Evolutionary conservation across 768 basidiomycete species (phyloP), one percentile per base, ranked within the genome.

Genomic region (Gautieria morchelliformis): DNA sequence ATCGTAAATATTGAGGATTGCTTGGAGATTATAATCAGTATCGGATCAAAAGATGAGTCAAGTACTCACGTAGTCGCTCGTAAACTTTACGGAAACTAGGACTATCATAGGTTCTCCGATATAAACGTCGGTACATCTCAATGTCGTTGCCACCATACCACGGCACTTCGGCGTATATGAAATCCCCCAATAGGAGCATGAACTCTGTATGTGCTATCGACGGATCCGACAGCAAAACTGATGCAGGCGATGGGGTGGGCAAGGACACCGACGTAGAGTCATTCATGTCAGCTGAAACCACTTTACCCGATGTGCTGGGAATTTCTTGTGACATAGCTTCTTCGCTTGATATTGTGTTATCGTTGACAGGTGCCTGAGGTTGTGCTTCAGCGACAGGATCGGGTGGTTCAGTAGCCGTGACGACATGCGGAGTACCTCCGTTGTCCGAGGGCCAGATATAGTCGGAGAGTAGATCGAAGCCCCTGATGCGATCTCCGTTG

Each of bases 141-240:
- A 69, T 68, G 61, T 75, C 69, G 63, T 83, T 80, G 3, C 84
- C 84, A 44, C 77, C 74, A 64, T 82, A 83, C 11, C 75, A 51
- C 5, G 88, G 87, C 1, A 85, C 80, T 62, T 89, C 86, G 1
- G 83, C 83, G 61, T 89, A 87, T 60, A 90, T 83, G 60, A 84
- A 85, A 64, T 89, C 87, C 5, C 87, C 87, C 50, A 89, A 69
- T 66, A 88, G 81, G 6, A 87, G 64, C 68, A 88, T 68, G 62
- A 88, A 89, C 53, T 82, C 81, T 5, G 76, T 69, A 4, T 71
- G 71, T 20, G 56, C 19, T 53, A 48, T 15, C 19, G 47, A 22
- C 40, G 41, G 27, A 42, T 59, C 44, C n/a, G 53, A 30, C 37
- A 55, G 64, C 61, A 48, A 41, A 45, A 40, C 59, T 50, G 37